Evolutionary conservation across 129 eudicot species (phyloP), one percentile per base, ranked within the genome.

Genomic region (Oenanthe sinensis): DNA sequence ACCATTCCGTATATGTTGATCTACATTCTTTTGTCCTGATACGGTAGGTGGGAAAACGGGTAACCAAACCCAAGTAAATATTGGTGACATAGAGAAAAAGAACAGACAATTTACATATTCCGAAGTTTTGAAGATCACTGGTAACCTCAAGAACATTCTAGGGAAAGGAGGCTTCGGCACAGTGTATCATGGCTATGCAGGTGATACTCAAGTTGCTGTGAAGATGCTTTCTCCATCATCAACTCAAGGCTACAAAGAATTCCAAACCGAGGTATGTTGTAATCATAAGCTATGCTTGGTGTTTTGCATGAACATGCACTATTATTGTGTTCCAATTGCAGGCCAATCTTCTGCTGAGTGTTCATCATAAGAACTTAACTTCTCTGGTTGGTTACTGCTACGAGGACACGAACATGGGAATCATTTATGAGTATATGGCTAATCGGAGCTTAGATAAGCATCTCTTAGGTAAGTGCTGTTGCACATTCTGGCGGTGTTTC

Each of bases 81-180:
- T 4, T 13, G 75, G 68, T 5, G 22, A 26, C 5, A 70, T 85
- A 30, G 84, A 77, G n/a, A 50, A 68, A 50, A 85, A 52, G 78
- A 84, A 82, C 37, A 80, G 70, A 28, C 83, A 79, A 33, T 86
- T 83, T 70, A 68, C 87, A 26, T 88, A 87, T 58, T 85, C 90
- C 0, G 86, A 87, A 71, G 39, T 91, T 20, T 70, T 73, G 81
- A 83, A 54, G 40, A 82, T 87, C 37, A 89, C 92, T 9, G 62
- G 83, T 58, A 86, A 89, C 45, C 84, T 90, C 67, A 69, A 48
- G n/a, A 85, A 46, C 37, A 82, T 81, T 81, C 49, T 85, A 16
- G 93, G 97, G 47, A 82, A 78, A 89, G 93, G 97, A 79, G 91
- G 93, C 50, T 91, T 87, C 39, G 97, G 91, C 73, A 83, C 83